Evolutionary conservation across 768 basidiomycete species (phyloP).

Genomic region (Pilatotrama ljubarskyi): DNA sequence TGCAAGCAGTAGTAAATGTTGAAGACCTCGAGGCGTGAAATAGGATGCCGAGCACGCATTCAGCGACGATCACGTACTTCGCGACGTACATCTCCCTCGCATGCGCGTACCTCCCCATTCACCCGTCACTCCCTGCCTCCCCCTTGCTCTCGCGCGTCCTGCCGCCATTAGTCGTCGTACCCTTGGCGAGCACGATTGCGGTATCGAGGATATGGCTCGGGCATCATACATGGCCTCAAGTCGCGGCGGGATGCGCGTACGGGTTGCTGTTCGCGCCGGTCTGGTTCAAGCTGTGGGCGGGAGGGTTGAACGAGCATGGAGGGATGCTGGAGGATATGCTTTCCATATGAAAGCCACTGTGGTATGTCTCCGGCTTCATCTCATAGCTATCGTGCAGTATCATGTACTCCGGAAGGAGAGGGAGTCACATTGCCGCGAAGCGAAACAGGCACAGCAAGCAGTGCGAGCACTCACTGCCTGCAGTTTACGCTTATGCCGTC

Average conservation of each 20-base stretch:
- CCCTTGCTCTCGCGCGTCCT: conserved; percentile 41
- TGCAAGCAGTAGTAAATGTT: no score
- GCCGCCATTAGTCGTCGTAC: conserved; percentile 47
- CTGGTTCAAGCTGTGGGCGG: conserved; percentile 63
- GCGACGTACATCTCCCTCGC: conserved; percentile 62
- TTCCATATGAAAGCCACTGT: neutral
- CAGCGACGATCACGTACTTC: conserved; percentile 66
- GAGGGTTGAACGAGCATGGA: conserved; percentile 34
- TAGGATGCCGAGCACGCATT: conserved; percentile 87
- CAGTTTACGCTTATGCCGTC: no score
- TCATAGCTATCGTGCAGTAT: neutral
- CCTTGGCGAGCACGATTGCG: conserved; percentile 56
- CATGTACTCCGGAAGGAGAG: neutral
- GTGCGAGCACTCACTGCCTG: no score
- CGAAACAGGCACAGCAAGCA: no score
- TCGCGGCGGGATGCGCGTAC: conserved; percentile 56
- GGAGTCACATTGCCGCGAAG: no score
- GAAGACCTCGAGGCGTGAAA: neutral
- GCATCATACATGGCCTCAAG: conserved; percentile 74
- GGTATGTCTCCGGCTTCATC: neutral
- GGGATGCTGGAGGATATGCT: conserved; percentile 17
- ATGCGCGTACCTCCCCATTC: conserved; percentile 56
- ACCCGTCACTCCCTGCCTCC: conserved; percentile 49
- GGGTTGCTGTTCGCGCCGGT: conserved; percentile 53
- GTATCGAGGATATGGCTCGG: conserved; percentile 74